Evolutionary conservation across 805 yeast species (phyloP).

Genomic region (Tetrapisispora nanseiensis): DNA sequence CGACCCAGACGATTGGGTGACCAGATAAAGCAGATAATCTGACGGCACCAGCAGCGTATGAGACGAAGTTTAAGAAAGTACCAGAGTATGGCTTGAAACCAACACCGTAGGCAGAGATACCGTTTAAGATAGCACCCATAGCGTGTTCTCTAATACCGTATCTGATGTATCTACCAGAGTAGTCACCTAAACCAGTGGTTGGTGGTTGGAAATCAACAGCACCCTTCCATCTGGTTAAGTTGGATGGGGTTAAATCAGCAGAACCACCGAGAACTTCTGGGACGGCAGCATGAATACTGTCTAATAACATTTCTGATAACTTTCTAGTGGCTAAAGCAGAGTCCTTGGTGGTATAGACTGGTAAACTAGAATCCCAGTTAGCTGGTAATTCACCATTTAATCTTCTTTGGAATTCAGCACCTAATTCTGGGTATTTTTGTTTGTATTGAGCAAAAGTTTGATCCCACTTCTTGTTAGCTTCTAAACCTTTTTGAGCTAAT

Average conservation of each 20-base stretch:
- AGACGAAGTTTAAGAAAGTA: conserved; percentile 90
- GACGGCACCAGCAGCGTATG: conserved; percentile 79
- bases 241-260: conserved; percentile 95
- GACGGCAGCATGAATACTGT: conserved; percentile 46
- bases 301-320: conserved; percentile 73
- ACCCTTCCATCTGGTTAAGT: conserved; percentile 78
- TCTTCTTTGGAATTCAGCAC: conserved; percentile 74
- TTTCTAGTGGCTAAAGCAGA: conserved; percentile 88
- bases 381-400: conserved; percentile 66
- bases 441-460: conserved; percentile 49
- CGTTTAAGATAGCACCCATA: conserved; percentile 97
- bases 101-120: conserved; percentile 83
- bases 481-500: conserved; percentile 52
- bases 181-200: conserved; percentile 67
- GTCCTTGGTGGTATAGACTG: conserved; percentile 70
- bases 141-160: conserved; percentile 99
- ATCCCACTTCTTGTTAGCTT: conserved; percentile 69
- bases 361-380: conserved; percentile 70
- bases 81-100: conserved; percentile 90
- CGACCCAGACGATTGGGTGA: conserved; percentile 78
- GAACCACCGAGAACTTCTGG: conserved; percentile 97
- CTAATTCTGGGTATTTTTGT: conserved; percentile 64
- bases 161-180: conserved; percentile 87
- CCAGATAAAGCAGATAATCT: conserved; percentile 78
- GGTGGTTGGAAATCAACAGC: conserved; percentile 92